Percentiles rank a stretch among this genome's conserved stretches.
These are phyloP conservation scores for Brassica napus DNA, from an alignment of 345 rosid species.

Conservation along the genomic window Da-Ae NC_063440.1:16780001-16780500, in stretches of 20 bases:
- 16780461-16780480: slow-evolving; percentile 16
- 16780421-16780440: slow-evolving; percentile 10
- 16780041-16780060: too few species aligned
- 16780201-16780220: too few species aligned
- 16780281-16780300: slow-evolving; percentile 20
- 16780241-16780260: neutral
- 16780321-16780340: slow-evolving; percentile 6
- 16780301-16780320: slow-evolving; percentile 30
- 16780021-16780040: too few species aligned
- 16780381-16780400: neutral
- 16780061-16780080: too few species aligned
- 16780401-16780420: neutral
- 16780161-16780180: too few species aligned
- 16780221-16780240: neutral
- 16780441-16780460: slow-evolving; percentile 2
- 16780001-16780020: too few species aligned
- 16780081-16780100: too few species aligned
- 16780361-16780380: neutral
- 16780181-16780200: too few species aligned
- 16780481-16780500: neutral
- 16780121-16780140: too few species aligned
- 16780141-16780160: too few species aligned
- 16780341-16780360: neutral
- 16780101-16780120: too few species aligned
- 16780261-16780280: neutral